Base-by-base conservation (phyloP, 176 grass and related monocot species). In the Aegilops speltoides region DNA sequence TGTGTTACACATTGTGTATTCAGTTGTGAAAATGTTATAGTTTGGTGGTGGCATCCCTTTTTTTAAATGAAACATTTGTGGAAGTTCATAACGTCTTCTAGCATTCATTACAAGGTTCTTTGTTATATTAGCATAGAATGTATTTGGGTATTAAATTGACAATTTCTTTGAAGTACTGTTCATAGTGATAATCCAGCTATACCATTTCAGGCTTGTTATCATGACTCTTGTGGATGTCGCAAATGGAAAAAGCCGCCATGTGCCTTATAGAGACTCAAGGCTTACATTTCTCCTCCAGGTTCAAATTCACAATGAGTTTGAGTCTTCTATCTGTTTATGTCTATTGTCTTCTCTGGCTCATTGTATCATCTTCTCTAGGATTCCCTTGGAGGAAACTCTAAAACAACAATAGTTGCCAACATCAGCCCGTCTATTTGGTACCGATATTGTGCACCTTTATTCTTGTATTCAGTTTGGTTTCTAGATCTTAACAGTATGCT, bases 271-370 rank as follows among this genome's bases (percentile, higher is more conserved):
- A 85, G 96, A 98, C 88, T 98, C 96, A 79, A 95, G 88, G 75
- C 96, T 98, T 77, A 98, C 95, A 32, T 98, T 98, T 90, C 93
- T 98, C 59, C 96, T 98, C 68, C 96, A 98, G 91, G 96, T 98
- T 84, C 69, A 70, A 73, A 86, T 68, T 56, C 17, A 77, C 12
- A 82, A 80, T 66, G 34, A 86, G 32, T 56, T 33, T 52, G 22
- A 33, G 40, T 17, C 43, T 40, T 71, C 71, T 63, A 45, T 22
- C 22, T 9, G 70, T 64, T 80, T 74, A 15, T 77, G 19, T 64
- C 24, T 23, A 84, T 77, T 92, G 33, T 83, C 61, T 81, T 68
- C 6, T 64, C 24, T 59, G 31, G 38, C 70, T 91, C 48, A 86
- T 76, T 78, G 87, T 46, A 79, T 46, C 52, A 37, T 83, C 79